Evolutionary conservation across 2,329 filamentous ascomycete species (phyloP).

Genomic region (Colletotrichum sp.): DNA sequence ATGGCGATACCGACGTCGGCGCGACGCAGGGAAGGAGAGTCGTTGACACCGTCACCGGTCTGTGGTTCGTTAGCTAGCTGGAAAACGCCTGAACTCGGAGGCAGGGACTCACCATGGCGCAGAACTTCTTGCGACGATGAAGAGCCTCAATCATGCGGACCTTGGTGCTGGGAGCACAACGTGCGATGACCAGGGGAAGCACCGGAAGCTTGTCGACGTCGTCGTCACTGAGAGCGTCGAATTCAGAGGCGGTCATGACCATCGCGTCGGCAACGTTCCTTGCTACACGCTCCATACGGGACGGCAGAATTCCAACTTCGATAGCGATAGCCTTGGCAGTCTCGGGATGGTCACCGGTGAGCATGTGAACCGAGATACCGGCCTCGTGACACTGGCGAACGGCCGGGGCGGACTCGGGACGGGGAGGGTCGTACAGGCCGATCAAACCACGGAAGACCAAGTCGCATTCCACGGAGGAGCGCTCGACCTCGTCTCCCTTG

Average conservation of each 20-base stretch:
- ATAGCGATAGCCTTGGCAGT: slow-evolving; percentile 64
- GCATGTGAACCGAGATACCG: slow-evolving; percentile 64
- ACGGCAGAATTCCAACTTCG: slow-evolving; percentile 60
- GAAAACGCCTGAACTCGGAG: neutral
- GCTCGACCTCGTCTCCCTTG: neutral
- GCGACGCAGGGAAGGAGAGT: slow-evolving; percentile 66
- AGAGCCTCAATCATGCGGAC: slow-evolving; percentile 69
- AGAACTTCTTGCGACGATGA: slow-evolving; percentile 64
- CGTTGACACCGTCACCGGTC: slow-evolving; percentile 72
- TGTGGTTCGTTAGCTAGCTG: neutral
- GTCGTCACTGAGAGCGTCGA: slow-evolving; percentile 63
- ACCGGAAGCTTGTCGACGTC: slow-evolving; percentile 65
- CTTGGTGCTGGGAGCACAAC: slow-evolving; percentile 70
- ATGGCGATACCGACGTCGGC: slow-evolving; percentile 72
- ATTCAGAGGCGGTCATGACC: slow-evolving; percentile 64
- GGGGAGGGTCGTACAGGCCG: slow-evolving; percentile 60
- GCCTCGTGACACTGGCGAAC: slow-evolving; percentile 58
- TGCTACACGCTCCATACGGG: slow-evolving; percentile 48
- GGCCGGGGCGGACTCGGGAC: slow-evolving; percentile 61
- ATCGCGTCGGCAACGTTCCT: slow-evolving; percentile 56
- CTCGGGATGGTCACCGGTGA: slow-evolving; percentile 65
- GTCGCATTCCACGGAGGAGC: neutral
- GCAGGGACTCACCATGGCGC: slow-evolving; percentile 50
- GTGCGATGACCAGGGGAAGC: slow-evolving; percentile 66
- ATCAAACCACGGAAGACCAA: slow-evolving; percentile 18